Conservation (phyloP, 1,284 basidiomycete species). For the Tetrapyrgos nigripes region DNA sequence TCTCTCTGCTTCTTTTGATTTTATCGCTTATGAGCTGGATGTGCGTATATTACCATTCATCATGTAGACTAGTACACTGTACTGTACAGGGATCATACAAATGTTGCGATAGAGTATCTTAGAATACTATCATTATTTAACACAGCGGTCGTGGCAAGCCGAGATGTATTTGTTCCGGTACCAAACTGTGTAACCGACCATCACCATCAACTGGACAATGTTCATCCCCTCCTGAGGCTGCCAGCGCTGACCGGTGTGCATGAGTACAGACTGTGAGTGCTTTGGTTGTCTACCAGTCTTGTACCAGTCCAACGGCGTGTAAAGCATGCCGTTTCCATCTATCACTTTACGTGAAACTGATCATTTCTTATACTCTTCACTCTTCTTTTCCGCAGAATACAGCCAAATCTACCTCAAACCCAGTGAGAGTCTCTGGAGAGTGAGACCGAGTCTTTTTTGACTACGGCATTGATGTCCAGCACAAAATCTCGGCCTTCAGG, state of each 20-base stretch:
- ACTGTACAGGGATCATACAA: background rate
- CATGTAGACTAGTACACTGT: background rate
- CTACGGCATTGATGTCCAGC: conserved; percentile 4
- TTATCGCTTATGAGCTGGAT: background rate
- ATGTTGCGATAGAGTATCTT: background rate
- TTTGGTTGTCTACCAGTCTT: background rate
- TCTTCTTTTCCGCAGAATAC: conserved; percentile 6
- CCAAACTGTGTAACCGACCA: background rate
- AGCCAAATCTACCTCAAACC: conserved; percentile 9
- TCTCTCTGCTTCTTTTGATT: too few species aligned
- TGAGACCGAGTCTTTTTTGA: background rate
- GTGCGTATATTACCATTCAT: background rate
- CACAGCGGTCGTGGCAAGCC: background rate
- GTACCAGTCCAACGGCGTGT: background rate
- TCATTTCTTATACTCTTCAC: background rate
- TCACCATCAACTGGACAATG: conserved; percentile 8
- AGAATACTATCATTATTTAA: background rate
- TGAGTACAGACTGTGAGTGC: conserved; percentile 16
- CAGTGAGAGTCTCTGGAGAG: conserved; percentile 1
- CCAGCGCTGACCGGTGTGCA: conserved; percentile 11
- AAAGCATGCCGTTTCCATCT: background rate
- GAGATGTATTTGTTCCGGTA: background rate
- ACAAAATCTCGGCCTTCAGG: conserved; percentile 15
- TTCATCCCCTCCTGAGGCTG: conserved; percentile 7
- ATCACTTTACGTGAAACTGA: background rate